Evolutionary conservation across 2,329 filamentous ascomycete genomes (phyloP), one percentile per base, ranked within the genome.

Genomic region (Cytospora leucostoma): DNA sequence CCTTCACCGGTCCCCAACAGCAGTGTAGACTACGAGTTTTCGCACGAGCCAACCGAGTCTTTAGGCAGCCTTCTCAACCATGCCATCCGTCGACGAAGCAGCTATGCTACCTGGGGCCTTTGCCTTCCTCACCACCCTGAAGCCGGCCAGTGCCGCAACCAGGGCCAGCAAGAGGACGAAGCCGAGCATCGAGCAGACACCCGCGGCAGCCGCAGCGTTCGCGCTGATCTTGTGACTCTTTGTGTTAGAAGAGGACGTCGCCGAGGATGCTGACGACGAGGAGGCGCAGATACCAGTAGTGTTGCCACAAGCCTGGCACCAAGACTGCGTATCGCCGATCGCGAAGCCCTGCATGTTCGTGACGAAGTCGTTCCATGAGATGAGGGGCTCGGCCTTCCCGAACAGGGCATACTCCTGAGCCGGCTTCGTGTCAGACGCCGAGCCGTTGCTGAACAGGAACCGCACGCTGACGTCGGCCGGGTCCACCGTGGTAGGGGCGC

Each of bases 281-380:
- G 74, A 68, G 7, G 86, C 86, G 72, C 92, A 95, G 32, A 80
- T 77, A 2, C 87, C 89, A 0, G 86, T 88, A 0, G 82, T 83
- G 76, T 91, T 92, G 6, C 90, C 90, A 74, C 93, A 97, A 63
- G 83, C 82, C 1, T 74, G 72, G 77, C 92, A 97, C 92, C 92
- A 96, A 61, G 85, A 75, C 62, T 80, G 72, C 8, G 86, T 87
- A 57, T 83, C 80, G n/a, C 79, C 78, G 63, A 96, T 80, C 53
- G 89, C 84, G 68, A 95, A 88, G 69, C 85, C 82, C 68, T 77
- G 74, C 79, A 94, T 89, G 67, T 81, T 79, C 1, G 70, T 67
- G 27, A 82, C 80, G 75, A 96, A 96, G 17, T 87, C 85, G 13
- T 73, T 76, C 89, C 91, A 97, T 15, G 86, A 79, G 34, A 96